phyloP scores from a whole-genome alignment of 75 land plant species.

The Azolla pinnata region DNA sequence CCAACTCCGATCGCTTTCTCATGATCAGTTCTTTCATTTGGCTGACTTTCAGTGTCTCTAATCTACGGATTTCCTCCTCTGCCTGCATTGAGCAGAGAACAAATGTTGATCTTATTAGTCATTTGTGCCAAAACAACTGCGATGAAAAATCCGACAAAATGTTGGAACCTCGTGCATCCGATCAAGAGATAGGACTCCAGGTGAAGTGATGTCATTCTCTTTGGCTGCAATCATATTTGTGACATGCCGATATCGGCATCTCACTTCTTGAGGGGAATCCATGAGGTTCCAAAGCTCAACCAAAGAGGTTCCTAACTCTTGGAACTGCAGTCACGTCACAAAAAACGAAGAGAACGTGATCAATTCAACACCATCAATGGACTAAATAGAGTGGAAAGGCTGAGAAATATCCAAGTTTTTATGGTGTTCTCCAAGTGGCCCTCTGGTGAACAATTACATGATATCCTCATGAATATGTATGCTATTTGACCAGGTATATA shows the following conservation, averaged over 20 bases:
- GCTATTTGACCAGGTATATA: too few relatives aligned
- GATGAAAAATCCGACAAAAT: too few relatives aligned
- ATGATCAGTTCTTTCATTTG: constrained; percentile 6
- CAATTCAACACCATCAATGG: background rate
- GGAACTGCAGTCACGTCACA: constrained; percentile 20
- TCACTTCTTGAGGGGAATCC: constrained; percentile 48
- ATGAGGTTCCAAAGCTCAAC: constrained; percentile 62
- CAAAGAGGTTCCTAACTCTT: constrained; percentile 22
- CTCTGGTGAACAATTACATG: too few relatives aligned
- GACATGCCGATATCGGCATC: constrained; percentile 21
- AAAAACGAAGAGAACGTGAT: too few relatives aligned
- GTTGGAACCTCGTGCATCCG: background rate
- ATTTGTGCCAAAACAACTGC: too few relatives aligned
- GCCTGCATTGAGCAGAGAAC: too few relatives aligned
- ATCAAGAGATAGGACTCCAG: constrained; percentile 34
- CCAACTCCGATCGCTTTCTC: constrained; percentile 4
- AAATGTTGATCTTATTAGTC: too few relatives aligned
- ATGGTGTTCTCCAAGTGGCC: too few relatives aligned
- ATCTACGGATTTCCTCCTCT: constrained; percentile 1
- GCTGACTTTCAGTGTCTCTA: constrained; percentile 1
- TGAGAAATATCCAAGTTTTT: background rate
- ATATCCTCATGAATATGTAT: too few relatives aligned
- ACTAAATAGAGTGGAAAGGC: background rate
- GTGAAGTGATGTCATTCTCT: constrained; percentile 27
- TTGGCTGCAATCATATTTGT: constrained; percentile 23